These are phyloP conservation scores for Vanrija sp. DNA, from an alignment of 1,284 basidiomycete species.

Conservation along the genomic window DNA sequence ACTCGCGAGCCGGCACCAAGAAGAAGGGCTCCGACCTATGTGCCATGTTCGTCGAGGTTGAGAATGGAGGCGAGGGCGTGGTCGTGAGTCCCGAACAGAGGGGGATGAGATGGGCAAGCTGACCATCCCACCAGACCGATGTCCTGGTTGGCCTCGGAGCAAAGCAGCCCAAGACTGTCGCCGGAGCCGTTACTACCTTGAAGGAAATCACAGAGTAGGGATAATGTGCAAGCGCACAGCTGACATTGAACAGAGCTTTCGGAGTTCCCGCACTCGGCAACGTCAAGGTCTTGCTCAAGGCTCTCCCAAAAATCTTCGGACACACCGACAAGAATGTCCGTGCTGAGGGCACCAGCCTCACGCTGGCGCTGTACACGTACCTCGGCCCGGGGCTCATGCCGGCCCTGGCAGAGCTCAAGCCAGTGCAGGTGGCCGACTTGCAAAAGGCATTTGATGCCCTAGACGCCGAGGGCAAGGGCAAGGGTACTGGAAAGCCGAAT, in stretches of 20 bases:
- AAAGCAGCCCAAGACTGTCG: constrained; percentile 93
- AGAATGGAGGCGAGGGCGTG: constrained; percentile 81
- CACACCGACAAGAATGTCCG: constrained; percentile 96
- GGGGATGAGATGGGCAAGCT: constrained; percentile 3
- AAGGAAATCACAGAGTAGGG: constrained; percentile 70
- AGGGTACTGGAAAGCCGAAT: constrained; percentile 72
- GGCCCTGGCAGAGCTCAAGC: constrained; percentile 83
- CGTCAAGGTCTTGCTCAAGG: constrained; percentile 72
- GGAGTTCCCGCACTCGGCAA: constrained; percentile 75
- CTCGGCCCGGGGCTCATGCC: constrained; percentile 84
- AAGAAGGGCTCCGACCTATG: constrained; percentile 80
- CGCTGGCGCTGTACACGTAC: constrained; percentile 77
- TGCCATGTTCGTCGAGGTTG: constrained; percentile 88
- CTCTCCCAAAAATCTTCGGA: constrained; percentile 86
- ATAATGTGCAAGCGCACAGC: neutral
- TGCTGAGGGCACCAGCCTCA: constrained; percentile 77
- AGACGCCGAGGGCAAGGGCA: constrained; percentile 77
- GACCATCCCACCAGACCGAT: constrained; percentile 59
- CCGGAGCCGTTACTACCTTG: constrained; percentile 72
- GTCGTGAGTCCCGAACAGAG: constrained; percentile 61
- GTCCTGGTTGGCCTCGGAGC: constrained; percentile 78
- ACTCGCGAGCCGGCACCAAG: constrained; percentile 86
- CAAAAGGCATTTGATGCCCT: constrained; percentile 83
- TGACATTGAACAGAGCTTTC: constrained; percentile 60
- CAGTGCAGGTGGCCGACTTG: constrained; percentile 96